Conservation (phyloP, 2,329 filamentous ascomycete genomes). For the Ophiostoma sp. region DNA sequence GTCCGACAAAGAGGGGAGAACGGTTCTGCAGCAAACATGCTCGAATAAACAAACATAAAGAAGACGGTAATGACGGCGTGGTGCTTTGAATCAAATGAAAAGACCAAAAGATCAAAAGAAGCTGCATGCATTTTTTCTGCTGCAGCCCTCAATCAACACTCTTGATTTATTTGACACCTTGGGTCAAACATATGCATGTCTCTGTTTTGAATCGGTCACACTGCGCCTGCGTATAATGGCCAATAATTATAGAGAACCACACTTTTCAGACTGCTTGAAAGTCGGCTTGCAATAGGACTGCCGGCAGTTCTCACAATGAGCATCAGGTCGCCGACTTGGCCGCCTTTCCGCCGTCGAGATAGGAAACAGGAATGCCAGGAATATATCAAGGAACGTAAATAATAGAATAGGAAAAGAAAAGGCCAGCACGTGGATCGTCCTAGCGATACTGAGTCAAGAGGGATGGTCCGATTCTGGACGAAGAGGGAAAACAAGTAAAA, state of each 20-base stretch:
- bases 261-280: not conserved
- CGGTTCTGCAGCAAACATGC: not conserved
- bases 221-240: not conserved
- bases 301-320: not conserved
- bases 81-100: not conserved
- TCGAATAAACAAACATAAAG: not conserved
- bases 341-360: not conserved
- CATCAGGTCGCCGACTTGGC: conserved; percentile 2
- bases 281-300: not conserved
- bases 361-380: too few species aligned
- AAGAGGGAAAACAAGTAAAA: not conserved
- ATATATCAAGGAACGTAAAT: too few species aligned
- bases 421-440: not conserved
- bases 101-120: not conserved
- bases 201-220: not conserved
- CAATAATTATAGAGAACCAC: not conserved
- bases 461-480: not conserved
- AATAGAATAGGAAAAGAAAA: not conserved
- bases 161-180: not conserved
- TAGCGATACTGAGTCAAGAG: not conserved
- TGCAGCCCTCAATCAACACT: not conserved
- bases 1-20: not conserved
- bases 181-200: not conserved
- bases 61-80: not conserved
- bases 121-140: not conserved